These are phyloP conservation scores for Podospora appendiculata DNA, from an alignment of 495 filamentous ascomycete species.

Conservation along the genomic window DNA sequence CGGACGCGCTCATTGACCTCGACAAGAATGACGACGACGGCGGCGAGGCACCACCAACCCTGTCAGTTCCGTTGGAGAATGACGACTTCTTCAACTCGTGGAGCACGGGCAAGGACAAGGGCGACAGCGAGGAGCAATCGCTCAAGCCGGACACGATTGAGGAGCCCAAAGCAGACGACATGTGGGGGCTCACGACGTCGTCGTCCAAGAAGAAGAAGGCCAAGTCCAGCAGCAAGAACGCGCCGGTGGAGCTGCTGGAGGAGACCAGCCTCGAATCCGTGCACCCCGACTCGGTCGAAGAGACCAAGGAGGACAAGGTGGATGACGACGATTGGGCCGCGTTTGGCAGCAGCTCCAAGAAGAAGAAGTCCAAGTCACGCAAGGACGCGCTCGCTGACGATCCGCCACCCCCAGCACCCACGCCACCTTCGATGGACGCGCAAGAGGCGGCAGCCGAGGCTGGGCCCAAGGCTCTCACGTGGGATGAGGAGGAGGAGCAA, in stretches of 20 bases:
- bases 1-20: constrained; percentile 24
- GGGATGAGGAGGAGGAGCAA: constrained; percentile 6
- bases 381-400: constrained; percentile 21
- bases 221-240: constrained; percentile 28
- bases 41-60: constrained; percentile 3
- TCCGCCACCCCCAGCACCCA: constrained; percentile 13
- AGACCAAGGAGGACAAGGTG: constrained; percentile 28
- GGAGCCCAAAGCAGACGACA: constrained; percentile 31
- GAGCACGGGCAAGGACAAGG: constrained; percentile 24
- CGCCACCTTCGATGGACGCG: constrained; percentile 14
- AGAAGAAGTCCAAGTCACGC: constrained; percentile 33
- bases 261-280: constrained; percentile 24
- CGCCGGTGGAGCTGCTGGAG: constrained; percentile 31
- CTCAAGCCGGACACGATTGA: constrained; percentile 39
- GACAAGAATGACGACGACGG: constrained; percentile 17
- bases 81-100: constrained; percentile 31
- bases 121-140: constrained; percentile 12
- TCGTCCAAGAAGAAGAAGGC: constrained; percentile 35
- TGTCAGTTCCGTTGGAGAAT: constrained; percentile 13
- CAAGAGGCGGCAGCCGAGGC: constrained; percentile 4
- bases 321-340: constrained; percentile 30
- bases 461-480: constrained; percentile 11
- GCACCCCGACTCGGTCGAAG: constrained; percentile 34
- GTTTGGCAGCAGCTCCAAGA: constrained; percentile 25
- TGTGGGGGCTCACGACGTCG: constrained; percentile 27